A percentile compares a stretch with the other conserved stretches of the same genome.
Evolutionary conservation across 257 asterid species (phyloP).

Genomic region (Solanum boliviense): DNA sequence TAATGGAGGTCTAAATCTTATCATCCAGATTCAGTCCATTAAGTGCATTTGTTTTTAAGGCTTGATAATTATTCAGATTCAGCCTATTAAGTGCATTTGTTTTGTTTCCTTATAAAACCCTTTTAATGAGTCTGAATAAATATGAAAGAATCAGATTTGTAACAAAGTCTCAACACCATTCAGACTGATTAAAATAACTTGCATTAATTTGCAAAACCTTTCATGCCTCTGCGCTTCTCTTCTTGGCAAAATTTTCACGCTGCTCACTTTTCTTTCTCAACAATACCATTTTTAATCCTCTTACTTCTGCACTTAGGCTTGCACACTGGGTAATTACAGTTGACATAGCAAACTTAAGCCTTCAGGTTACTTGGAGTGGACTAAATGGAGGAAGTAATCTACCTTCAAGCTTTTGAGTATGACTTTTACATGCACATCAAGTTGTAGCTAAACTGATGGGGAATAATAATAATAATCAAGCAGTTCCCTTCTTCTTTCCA

Average conservation of each 20-base stretch:
- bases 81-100: background rate
- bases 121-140: too few species aligned
- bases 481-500: background rate
- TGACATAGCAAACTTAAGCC: conserved; percentile 32
- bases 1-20: background rate
- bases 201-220: too few species aligned
- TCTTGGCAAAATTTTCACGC: background rate
- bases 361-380: conserved; percentile 13
- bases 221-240: too few species aligned
- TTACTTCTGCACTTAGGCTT: conserved; percentile 32
- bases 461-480: background rate
- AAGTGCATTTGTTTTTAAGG: background rate
- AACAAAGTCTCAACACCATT: too few species aligned
- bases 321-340: conserved; percentile 46
- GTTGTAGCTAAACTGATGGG: background rate
- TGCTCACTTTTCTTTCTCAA: background rate
- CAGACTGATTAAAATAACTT: too few species aligned
- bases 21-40: background rate
- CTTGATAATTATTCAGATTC: background rate
- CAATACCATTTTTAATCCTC: background rate
- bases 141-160: too few species aligned
- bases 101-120: background rate
- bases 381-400: background rate
- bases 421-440: background rate
- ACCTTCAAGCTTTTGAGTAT: background rate